phyloP scores from a whole-genome alignment of 2,329 filamentous ascomycete species.

The Epichloe sp. region DNA sequence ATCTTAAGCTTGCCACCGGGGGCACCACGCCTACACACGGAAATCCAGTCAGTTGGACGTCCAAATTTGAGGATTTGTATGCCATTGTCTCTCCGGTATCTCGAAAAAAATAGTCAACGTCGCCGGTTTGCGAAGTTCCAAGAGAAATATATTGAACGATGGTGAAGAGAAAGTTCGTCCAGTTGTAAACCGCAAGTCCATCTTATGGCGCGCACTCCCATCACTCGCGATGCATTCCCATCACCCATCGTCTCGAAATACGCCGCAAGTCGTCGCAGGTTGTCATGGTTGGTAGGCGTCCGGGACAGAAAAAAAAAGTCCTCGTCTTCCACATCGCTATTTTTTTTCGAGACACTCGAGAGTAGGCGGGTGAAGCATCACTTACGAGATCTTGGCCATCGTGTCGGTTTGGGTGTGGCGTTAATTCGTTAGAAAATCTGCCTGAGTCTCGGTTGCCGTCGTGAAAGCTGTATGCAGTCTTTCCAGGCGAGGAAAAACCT shows the following conservation, averaged over 20 bases:
- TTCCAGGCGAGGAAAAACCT: constrained; percentile 21
- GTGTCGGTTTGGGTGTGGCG: constrained; percentile 33
- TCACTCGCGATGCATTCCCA: not conserved
- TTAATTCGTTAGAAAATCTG: constrained; percentile 25
- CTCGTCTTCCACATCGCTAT: constrained; percentile 11
- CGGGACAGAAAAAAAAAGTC: not conserved
- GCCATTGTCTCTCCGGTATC: not conserved
- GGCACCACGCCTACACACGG: constrained; percentile 56
- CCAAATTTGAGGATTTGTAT: not conserved
- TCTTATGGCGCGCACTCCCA: not conserved
- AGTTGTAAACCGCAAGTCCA: not conserved
- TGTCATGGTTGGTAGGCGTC: not conserved
- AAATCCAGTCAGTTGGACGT: constrained; percentile 1
- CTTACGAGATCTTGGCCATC: constrained; percentile 55
- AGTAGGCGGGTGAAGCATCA: constrained; percentile 16
- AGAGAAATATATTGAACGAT: not conserved
- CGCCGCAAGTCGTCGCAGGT: not conserved
- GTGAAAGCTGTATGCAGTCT: constrained; percentile 17
- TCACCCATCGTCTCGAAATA: constrained; percentile 4
- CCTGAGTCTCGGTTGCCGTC: constrained; percentile 24
- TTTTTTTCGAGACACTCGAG: constrained; percentile 3
- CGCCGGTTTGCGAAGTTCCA: not conserved
- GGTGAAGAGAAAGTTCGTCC: not conserved
- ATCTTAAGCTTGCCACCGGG: constrained; percentile 99
- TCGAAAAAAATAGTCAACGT: not conserved